Percentiles rank a stretch among this genome's conserved stretches.
These are phyloP conservation scores for Guyanaporus albipodus DNA, from an alignment of 768 basidiomycete species.

Conservation along the genomic window DNA sequence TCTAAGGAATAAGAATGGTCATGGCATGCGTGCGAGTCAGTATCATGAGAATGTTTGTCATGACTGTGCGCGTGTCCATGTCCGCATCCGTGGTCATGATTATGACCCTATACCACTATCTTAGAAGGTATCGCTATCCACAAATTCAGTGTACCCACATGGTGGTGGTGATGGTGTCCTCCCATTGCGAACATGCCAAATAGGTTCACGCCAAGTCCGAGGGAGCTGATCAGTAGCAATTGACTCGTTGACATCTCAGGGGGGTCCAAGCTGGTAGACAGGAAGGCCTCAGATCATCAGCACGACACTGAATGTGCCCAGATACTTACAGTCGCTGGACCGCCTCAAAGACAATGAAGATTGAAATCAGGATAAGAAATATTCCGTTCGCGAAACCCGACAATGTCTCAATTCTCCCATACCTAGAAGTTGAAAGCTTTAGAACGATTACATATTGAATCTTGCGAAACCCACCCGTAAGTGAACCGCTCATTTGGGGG, in stretches of 20 bases:
- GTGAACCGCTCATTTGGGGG: constrained; percentile 92
- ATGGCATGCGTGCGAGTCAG: constrained; percentile 33
- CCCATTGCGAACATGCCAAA: constrained; percentile 99
- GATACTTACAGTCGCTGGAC: constrained; percentile 78
- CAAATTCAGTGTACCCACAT: constrained; percentile 44
- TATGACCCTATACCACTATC: constrained; percentile 16
- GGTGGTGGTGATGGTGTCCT: constrained; percentile 79
- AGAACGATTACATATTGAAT: neutral
- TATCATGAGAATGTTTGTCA: constrained; percentile 34
- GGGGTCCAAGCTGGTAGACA: constrained; percentile 65
- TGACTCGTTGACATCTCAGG: constrained; percentile 98
- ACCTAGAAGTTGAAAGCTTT: constrained; percentile 43
- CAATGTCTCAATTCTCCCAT: constrained; percentile 92
- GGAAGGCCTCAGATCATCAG: neutral
- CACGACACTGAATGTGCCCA: constrained; percentile 19
- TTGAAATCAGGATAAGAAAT: constrained; percentile 88
- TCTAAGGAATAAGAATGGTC: constrained; percentile 25
- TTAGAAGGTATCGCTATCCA: neutral
- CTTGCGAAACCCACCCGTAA: constrained; percentile 64
- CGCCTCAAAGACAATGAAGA: constrained; percentile 98
- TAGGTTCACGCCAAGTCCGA: constrained; percentile 90
- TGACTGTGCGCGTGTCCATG: constrained; percentile 18
- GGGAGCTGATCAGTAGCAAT: constrained; percentile 79
- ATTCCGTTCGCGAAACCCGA: constrained; percentile 98
- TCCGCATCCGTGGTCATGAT: constrained; percentile 13